A percentile compares a stretch with the other conserved stretches of the same genome.
These are phyloP conservation scores for Puccinia sorghi DNA, from an alignment of 1,284 basidiomycete genomes.

Conservation along the genomic window DNA sequence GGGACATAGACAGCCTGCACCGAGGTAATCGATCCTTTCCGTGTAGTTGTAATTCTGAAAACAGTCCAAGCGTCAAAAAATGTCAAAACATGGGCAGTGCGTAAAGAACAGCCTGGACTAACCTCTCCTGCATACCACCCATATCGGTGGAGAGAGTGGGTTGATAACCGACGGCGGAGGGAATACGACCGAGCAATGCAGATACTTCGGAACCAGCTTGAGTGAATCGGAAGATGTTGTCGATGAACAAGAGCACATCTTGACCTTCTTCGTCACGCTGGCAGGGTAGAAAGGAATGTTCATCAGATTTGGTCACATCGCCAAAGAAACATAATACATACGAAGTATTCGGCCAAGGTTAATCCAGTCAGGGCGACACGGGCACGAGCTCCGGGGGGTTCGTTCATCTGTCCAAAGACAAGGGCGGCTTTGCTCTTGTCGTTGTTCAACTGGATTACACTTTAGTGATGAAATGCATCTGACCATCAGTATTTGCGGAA, in stretches of 20 bases:
- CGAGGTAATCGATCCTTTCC: slow-evolving; percentile 99
- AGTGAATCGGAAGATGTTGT: slow-evolving; percentile 99
- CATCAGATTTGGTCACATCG: not conserved
- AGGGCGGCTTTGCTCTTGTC: slow-evolving; percentile 90
- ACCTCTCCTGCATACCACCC: slow-evolving; percentile 88
- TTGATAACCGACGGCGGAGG: slow-evolving; percentile 99
- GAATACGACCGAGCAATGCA: slow-evolving; percentile 98
- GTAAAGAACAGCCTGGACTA: slow-evolving; percentile 62
- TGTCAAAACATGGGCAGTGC: no score
- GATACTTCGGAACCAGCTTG: slow-evolving; percentile 99
- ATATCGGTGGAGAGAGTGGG: slow-evolving; percentile 99
- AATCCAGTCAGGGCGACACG: slow-evolving; percentile 98
- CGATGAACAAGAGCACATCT: slow-evolving; percentile 99
- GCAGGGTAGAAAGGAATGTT: not conserved
- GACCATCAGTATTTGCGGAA: not conserved
- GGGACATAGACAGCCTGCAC: slow-evolving; percentile 99
- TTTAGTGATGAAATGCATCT: slow-evolving; percentile 65
- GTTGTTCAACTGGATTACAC: slow-evolving; percentile 82
- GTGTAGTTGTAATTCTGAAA: slow-evolving; percentile 96
- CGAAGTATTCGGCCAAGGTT: slow-evolving; percentile 99
- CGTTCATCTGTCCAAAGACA: slow-evolving; percentile 99
- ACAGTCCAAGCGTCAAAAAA: not conserved
- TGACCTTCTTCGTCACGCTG: slow-evolving; percentile 97
- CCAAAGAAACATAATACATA: not conserved
- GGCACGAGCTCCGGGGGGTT: slow-evolving; percentile 99